Conservation (phyloP, 306 rosid species). For the Leucaena leucocephala region DNA sequence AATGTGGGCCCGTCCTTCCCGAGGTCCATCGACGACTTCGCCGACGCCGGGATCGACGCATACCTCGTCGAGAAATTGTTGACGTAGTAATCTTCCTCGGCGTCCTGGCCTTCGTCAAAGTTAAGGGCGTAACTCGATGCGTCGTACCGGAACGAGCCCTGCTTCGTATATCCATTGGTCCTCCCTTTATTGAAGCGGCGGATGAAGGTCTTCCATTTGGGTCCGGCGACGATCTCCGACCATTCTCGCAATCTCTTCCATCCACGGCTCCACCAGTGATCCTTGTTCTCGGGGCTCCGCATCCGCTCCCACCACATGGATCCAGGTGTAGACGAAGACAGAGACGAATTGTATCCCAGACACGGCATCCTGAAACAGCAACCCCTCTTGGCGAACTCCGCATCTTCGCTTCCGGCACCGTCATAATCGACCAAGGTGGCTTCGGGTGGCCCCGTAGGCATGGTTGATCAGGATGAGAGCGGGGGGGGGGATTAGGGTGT, state of each 20-base stretch:
- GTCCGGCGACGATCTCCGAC: conserved; percentile 75
- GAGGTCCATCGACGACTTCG: conserved; percentile 62
- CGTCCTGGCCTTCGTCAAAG: conserved; percentile 50
- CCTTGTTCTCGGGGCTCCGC: conserved; percentile 38
- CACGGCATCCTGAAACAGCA: conserved; percentile 59
- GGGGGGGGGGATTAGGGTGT: neutral
- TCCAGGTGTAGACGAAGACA: neutral
- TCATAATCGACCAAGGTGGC: neutral
- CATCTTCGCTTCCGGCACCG: conserved; percentile 4
- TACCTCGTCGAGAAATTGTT: conserved; percentile 56
- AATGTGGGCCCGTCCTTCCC: conserved; percentile 51
- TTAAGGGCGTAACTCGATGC: conserved; percentile 51
- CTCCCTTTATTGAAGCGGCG: conserved; percentile 53
- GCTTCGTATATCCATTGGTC: neutral
- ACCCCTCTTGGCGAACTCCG: conserved; percentile 33
- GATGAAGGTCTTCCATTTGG: conserved; percentile 76
- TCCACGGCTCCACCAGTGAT: conserved; percentile 54
- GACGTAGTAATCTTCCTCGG: conserved; percentile 23
- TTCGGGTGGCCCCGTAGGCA: neutral
- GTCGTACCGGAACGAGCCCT: conserved; percentile 50
- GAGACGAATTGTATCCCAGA: conserved; percentile 16
- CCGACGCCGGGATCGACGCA: conserved; percentile 59
- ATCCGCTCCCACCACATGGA: conserved; percentile 53
- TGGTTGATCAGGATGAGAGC: neutral
- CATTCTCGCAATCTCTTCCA: conserved; percentile 61